Evolutionary conservation across 306 rosid genomes (phyloP).

Genomic region (Quercus parvula): DNA sequence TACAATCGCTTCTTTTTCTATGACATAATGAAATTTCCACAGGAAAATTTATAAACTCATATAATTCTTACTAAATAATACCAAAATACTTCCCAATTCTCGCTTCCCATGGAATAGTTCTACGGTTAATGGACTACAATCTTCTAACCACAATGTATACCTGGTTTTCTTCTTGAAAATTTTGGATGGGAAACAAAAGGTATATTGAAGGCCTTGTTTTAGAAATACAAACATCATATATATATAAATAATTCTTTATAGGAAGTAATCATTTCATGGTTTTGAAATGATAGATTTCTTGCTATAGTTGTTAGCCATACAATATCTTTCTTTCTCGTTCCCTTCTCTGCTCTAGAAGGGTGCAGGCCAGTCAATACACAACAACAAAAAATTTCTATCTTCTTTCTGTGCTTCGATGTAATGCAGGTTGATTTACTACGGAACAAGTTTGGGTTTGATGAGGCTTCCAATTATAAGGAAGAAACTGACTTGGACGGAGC

Average conservation of each 20-base stretch:
- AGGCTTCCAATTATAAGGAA: constrained; percentile 1
- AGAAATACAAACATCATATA: too few relatives aligned
- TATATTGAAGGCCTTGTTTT: not conserved
- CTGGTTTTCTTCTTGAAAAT: not conserved
- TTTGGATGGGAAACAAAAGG: not conserved
- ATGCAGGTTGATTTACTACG: not conserved
- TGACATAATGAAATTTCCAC: too few relatives aligned
- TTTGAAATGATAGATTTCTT: not conserved
- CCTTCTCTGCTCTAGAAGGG: not conserved
- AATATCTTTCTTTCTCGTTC: not conserved
- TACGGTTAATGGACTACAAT: not conserved
- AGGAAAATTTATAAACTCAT: not conserved
- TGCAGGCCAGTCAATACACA: not conserved
- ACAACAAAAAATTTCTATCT: not conserved
- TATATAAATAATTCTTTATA: too few relatives aligned
- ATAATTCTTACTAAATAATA: not conserved
- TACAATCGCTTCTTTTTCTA: too few relatives aligned
- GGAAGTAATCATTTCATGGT: not conserved
- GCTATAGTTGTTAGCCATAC: not conserved
- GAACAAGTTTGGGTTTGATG: not conserved
- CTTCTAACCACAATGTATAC: not conserved
- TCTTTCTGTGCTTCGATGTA: not conserved
- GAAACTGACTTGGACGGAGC: not conserved
- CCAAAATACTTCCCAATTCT: not conserved
- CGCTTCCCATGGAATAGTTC: not conserved